A percentile compares a stretch with the other conserved stretches of the same genome.
Conservation (phyloP, 352 stramenopile genomes). For the Phytophthora crassamura region DNA sequence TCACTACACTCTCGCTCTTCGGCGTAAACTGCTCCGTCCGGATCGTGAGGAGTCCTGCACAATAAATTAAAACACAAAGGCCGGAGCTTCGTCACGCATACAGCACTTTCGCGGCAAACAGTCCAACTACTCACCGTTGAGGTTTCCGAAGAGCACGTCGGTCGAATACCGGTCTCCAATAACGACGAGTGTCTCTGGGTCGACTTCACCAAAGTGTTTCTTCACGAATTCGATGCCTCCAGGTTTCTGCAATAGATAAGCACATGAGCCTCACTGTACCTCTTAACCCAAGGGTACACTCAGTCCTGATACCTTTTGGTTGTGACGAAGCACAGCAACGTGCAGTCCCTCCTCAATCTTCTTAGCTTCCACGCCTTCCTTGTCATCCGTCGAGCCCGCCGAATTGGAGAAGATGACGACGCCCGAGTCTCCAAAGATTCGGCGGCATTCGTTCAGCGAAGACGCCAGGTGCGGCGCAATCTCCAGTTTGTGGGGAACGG, state of each 20-base stretch:
- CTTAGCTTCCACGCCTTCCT: slow-evolving; percentile 76
- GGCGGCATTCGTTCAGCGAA: slow-evolving; percentile 76
- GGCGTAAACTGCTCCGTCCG: slow-evolving; percentile 89
- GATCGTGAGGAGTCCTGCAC: slow-evolving; percentile 94
- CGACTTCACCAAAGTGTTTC: slow-evolving; percentile 79
- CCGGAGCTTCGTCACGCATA: slow-evolving; percentile 7
- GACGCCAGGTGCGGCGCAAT: slow-evolving; percentile 81
- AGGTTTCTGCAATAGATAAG: slow-evolving; percentile 80
- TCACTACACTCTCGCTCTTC: slow-evolving; percentile 71
- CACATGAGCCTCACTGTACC: slow-evolving; percentile 7
- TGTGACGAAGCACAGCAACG: slow-evolving; percentile 91
- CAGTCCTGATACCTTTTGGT: slow-evolving; percentile 91
- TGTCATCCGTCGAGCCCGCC: slow-evolving; percentile 93
- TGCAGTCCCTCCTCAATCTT: slow-evolving; percentile 84
- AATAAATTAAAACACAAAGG: slow-evolving; percentile 6
- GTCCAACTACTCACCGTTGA: slow-evolving; percentile 69
- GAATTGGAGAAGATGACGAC: slow-evolving; percentile 97
- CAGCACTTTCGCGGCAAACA: neutral
- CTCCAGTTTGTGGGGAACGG: slow-evolving; percentile 86
- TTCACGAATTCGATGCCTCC: slow-evolving; percentile 89
- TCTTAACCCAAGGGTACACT: too few relatives aligned
- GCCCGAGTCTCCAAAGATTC: slow-evolving; percentile 87
- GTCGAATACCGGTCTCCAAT: slow-evolving; percentile 97
- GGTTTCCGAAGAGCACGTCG: slow-evolving; percentile 97
- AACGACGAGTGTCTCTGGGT: slow-evolving; percentile 92